Evolutionary conservation across 129 eudicot genomes (phyloP).

Genomic region (Centaurea solstitialis): DNA sequence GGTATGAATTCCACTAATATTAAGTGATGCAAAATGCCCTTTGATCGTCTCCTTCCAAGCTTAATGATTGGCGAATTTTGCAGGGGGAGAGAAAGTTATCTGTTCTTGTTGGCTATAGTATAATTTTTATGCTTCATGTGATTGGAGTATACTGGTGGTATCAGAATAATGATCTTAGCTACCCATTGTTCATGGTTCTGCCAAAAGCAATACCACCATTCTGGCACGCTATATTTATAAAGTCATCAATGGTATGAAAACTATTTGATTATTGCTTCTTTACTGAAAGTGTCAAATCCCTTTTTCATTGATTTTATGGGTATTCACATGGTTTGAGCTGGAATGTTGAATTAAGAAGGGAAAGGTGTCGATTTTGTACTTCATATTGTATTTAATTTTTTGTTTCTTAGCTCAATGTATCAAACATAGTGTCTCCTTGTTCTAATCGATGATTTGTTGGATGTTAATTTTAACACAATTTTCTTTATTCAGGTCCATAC

Average conservation of each 20-base stretch:
- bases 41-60: not conserved
- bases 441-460: too few relatives aligned
- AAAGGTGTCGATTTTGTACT: too few relatives aligned
- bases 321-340: too few relatives aligned
- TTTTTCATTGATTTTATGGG: too few relatives aligned
- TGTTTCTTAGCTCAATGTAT: too few relatives aligned
- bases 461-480: too few relatives aligned
- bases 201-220: slow-evolving; percentile 83
- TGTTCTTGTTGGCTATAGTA: slow-evolving; percentile 62
- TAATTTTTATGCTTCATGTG: slow-evolving; percentile 61
- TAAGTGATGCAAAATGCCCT: slow-evolving; percentile 2
- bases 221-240: slow-evolving; percentile 79
- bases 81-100: slow-evolving; percentile 74
- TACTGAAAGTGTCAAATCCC: too few relatives aligned
- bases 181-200: slow-evolving; percentile 73
- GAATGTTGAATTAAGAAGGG: too few relatives aligned
- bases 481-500: too few relatives aligned
- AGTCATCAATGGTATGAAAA: slow-evolving; percentile 73
- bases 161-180: slow-evolving; percentile 60
- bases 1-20: slow-evolving; percentile 29
- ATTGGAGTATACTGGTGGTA: slow-evolving; percentile 78
- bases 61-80: slow-evolving; percentile 19
- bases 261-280: not conserved
- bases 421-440: too few relatives aligned
- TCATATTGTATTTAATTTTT: too few relatives aligned